Evolutionary conservation across 768 basidiomycete species (phyloP), one percentile per base, ranked within the genome.

Genomic region (Saitozyma sp.): DNA sequence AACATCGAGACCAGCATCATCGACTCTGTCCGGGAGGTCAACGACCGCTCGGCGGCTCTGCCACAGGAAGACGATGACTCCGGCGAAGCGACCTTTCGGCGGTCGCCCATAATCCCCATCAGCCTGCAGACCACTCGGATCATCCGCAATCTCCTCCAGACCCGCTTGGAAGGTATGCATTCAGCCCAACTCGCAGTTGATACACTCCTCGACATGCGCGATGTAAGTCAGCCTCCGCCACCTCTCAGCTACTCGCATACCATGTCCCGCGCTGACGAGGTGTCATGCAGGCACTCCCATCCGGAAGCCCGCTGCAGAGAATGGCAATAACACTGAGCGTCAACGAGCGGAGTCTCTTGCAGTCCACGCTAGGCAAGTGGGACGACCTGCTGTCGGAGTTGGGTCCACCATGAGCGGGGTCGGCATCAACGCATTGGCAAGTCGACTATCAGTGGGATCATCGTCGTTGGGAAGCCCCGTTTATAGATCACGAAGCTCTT

Each of bases 321-420:
- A 66, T 66, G 64, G 64, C 55, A 17, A 40, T 66, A 17, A 66
- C 56, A 3, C 16, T 66, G 20, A 11, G 14, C 13, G 62, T 66
- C 50, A 56, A 66, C 41, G 64, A 66, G 56, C 46, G 58, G 45
- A 54, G 58, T 19, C 46, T 66, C 9, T 43, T 66, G 16, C 20
- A n/a, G 9, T 46, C 54, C 7, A 45, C 61, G 3, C 14, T 29
- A 42, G 20, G 54, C 11, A 57, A 53, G 38, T 66, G 64, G 64
- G 39, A 17, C 9, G 54, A 49, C 0, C 17, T 62, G 29, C 29
- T 29, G 29, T 29, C 29, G 29, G 29, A 29, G 29, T 29, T 29
- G 29, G 29, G 29, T 29, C 29, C 29, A 29, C 2, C 29, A 2
- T 29, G 29, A 29, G 29, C 29, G 29, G 29, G 5, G 29, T 29